Evolutionary conservation across 2,329 filamentous ascomycete species (phyloP).

Genomic region (Scytalidium lignicola): DNA sequence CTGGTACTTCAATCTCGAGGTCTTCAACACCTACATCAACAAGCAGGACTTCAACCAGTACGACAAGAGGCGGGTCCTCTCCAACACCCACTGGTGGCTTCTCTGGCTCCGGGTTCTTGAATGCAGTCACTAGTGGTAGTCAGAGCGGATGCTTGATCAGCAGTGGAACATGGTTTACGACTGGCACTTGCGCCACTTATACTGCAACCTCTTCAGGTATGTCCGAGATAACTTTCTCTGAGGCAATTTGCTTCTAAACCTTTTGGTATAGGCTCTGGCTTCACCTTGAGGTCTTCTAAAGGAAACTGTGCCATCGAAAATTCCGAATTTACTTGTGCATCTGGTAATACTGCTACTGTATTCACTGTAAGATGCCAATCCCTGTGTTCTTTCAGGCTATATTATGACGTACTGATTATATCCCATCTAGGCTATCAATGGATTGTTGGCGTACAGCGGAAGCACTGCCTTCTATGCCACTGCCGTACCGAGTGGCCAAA

Average conservation of each 20-base stretch:
- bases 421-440: constrained; percentile 3
- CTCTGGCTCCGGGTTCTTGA: constrained; percentile 53
- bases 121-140: constrained; percentile 45
- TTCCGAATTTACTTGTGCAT: constrained; percentile 49
- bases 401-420: not conserved
- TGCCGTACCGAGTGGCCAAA: constrained; percentile 24
- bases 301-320: constrained; percentile 52
- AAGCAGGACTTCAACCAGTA: not conserved
- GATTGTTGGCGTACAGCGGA: constrained; percentile 23
- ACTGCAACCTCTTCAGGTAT: constrained; percentile 47
- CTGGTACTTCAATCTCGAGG: not conserved
- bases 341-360: constrained; percentile 34
- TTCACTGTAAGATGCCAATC: constrained; percentile 26
- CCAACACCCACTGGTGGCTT: constrained; percentile 30
- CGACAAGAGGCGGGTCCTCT: constrained; percentile 17
- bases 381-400: too few relatives aligned
- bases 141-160: constrained; percentile 62
- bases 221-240: not conserved
- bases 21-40: not conserved
- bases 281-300: constrained; percentile 51
- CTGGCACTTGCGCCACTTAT: constrained; percentile 63
- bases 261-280: constrained; percentile 16
- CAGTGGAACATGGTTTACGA: constrained; percentile 61
- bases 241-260: not conserved
- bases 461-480: constrained; percentile 27